These are phyloP conservation scores for Citrus sp. DNA, from an alignment of 345 rosid species.

Conservation along the genomic window DNA sequence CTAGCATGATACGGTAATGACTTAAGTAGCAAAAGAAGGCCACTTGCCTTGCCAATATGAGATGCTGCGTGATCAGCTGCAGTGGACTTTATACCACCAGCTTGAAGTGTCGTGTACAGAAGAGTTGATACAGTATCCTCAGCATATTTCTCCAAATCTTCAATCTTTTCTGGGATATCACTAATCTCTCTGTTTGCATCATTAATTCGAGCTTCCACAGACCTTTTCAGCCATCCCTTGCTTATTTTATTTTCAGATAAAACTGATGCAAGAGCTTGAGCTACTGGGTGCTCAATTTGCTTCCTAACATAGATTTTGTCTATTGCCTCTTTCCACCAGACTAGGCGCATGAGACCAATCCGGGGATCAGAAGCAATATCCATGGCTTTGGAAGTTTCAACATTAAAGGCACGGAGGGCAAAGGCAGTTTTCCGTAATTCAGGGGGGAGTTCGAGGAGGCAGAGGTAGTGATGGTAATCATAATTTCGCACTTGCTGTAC, in stretches of 20 bases:
- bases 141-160: constrained; percentile 79
- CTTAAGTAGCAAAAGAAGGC: constrained; percentile 73
- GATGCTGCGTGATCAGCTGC: constrained; percentile 90
- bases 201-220: constrained; percentile 80
- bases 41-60: constrained; percentile 90
- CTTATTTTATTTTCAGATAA: constrained; percentile 59
- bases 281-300: constrained; percentile 70
- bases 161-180: constrained; percentile 65
- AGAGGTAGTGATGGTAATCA: constrained; percentile 96
- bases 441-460: constrained; percentile 88
- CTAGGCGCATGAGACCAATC: constrained; percentile 84
- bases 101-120: constrained; percentile 80
- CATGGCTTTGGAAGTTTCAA: constrained; percentile 92
- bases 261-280: constrained; percentile 74
- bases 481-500: constrained; percentile 84
- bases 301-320: constrained; percentile 75
- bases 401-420: constrained; percentile 86
- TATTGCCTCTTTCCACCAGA: constrained; percentile 95
- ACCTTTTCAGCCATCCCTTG: constrained; percentile 82
- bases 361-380: constrained; percentile 91
- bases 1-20: constrained; percentile 83
- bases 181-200: constrained; percentile 63
- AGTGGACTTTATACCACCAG: constrained; percentile 75
- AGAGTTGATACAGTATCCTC: constrained; percentile 82
- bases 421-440: constrained; percentile 86